Evolutionary conservation across 805 yeast genomes (phyloP), one percentile per base, ranked within the genome.

Genomic region (Lipomyces yamanashiensis): DNA sequence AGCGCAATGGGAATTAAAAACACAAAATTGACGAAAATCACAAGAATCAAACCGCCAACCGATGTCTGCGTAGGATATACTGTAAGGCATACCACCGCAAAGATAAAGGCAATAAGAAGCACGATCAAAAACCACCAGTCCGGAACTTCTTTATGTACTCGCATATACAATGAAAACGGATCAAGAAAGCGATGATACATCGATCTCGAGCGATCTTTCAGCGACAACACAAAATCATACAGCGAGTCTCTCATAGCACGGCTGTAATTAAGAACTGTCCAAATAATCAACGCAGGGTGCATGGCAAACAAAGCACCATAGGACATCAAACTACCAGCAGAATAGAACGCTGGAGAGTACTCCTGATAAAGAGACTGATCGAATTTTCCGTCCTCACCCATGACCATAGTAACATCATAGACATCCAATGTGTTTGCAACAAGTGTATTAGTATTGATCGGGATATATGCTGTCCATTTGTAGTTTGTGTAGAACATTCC

Each of bases 251-350:
- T 40, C 39, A 36, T 40, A 17, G 36, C 15, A 13, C n/a, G n/a
- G 60, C 63, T 53, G 12, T 61, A 54, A 10, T 43, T 57, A 15
- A 49, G 21, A 1, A 51, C 44, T 6, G 49, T 54, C 51, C 59
- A 59, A 4, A 60, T 39, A 17, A 60, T 17, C 8, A 58, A 51
- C 0, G 60, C 54, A 9, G 67, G 68, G 40, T 54, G 57, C 83
- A 71, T 86, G 87, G 76, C 92, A 76, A 86, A 84, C 55, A 80
- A 81, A 74, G 77, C 79, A 70, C 88, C 89, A 71, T 86, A 85
- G 12, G 85, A 77, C n/a, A 88, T 72, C 37, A 85, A 81, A 71
- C 82, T 84, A 19, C 70, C 70, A 69, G 86, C 86, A 7, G 85
- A 78, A 61, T 86, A 77, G 72, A 80, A 87, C 50, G 87, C 78